Conservation (phyloP, 805 yeast species). For the Limtongia smithiae region DNA sequence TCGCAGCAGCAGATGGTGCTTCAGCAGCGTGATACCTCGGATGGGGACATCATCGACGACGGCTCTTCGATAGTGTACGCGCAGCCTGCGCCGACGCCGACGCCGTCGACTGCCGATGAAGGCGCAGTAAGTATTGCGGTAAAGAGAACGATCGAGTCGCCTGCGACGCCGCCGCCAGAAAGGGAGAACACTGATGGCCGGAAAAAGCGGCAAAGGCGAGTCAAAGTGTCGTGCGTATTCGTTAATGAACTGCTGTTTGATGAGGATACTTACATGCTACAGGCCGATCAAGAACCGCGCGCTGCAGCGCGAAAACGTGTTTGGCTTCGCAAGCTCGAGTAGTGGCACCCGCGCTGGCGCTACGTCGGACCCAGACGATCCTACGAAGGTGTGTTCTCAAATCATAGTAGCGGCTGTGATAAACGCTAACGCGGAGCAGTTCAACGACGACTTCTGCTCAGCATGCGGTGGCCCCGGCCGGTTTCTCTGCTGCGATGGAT, state of each 20-base stretch:
- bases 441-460: constrained; percentile 86
- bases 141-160: background rate
- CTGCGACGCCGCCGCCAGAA: constrained; percentile 25
- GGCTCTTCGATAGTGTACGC: no score
- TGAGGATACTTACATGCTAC: background rate
- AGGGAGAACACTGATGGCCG: constrained; percentile 7
- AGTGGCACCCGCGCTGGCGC: constrained; percentile 30
- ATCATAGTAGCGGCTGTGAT: background rate
- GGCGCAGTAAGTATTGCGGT: background rate
- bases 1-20: no score
- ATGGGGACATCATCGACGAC: no score
- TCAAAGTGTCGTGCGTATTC: constrained; percentile 17
- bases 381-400: constrained; percentile 35
- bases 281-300: constrained; percentile 28
- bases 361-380: constrained; percentile 34
- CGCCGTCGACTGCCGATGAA: background rate
- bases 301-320: constrained; percentile 41
- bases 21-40: no score
- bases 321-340: constrained; percentile 37
- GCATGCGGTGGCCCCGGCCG: constrained; percentile 87
- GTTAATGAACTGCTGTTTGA: no score
- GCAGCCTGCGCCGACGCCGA: background rate
- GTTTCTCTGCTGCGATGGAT: constrained; percentile 88
- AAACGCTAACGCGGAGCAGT: constrained; percentile 19
- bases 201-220: constrained; percentile 22